Evolutionary conservation across 805 yeast genomes (phyloP), one percentile per base, ranked within the genome.

Genomic region (Saccharomyces mikatae): DNA sequence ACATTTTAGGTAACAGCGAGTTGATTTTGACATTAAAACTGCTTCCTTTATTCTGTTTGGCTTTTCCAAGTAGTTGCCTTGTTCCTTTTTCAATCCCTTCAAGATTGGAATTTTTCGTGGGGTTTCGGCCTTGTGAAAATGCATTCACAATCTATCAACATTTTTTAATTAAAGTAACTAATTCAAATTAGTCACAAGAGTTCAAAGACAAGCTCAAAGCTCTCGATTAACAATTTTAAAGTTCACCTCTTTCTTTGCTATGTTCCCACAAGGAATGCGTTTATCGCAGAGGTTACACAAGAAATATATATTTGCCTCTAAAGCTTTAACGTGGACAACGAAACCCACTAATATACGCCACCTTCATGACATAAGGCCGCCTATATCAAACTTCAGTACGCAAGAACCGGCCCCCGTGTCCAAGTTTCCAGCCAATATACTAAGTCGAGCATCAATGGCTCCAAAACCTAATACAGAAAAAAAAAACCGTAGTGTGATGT

Each of bases 1-100:
- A 83, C 88, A 83, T 82, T 10, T 24, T 36, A 24, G 44, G 1
- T 17, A 6, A 21, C 4, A 17, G 24, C 8, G 3, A 11, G 9
- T 17, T 17, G 4, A 11, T 17, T 2, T 17, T 17, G 13, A 17
- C 44, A 36, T 36, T 17, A 13, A 21, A 17, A 6, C 11, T 8
- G 10, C 11, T 36, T 6, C 11, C 3, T 6, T 36, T 9, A 9
- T 17, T 4, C 9, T 2, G 8, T 8, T 21, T 36, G 44, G 22
- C 17, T 17, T 13, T 6, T 9, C 13, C 24, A 8, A 13, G 1
- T 17, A 17, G 21, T 32, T 36, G 24, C 24, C 6, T 21, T 17
- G 24, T 36, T 36, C 22, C 36, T 31, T 17, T n/a, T 36, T 36
- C 17, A 6, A 17, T 36, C 44, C 44, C 44, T 17, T 11, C 4